Base-by-base conservation (phyloP, 2,329 filamentous ascomycete species). In the Fusarium equiseti region DNA sequence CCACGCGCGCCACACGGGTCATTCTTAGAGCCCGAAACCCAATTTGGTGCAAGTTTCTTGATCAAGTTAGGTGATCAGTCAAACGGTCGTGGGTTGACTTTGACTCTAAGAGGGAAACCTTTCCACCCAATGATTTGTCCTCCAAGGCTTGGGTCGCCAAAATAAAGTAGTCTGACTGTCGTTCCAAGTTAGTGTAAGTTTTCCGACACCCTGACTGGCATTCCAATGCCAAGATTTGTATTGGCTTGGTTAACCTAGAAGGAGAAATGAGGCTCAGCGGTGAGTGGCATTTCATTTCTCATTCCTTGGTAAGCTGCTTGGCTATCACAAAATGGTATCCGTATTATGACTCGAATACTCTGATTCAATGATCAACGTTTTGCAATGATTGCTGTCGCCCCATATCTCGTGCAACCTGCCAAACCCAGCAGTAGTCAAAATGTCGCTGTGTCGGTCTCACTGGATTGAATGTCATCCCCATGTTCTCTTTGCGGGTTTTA, bases 361-460 rank as follows among this genome's bases (percentile, higher is more conserved):
- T 64, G 49, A 68, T 49, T 69, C 49, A 52, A 38, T 11, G 63
- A 70, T 65, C 68, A 70, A 55, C 63, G 53, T 53, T 51, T 48
- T 48, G 63, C 40, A 22, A 48, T 49, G 24, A n/a, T 20, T 8
- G 5, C 24, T 10, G 11, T 49, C 12, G 53, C 57, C 68, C 68
- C 67, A 57, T 68, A 53, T 48, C 50, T 60, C 67, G 31, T 63
- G 63, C 35, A 63, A 70, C 68, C 62, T 71, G 68, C 67, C 68
- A 68, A 70, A 71, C 53, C 20, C 26, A 68, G 67, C 18, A 59
- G 46, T 50, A 60, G 53, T 56, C 22, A 22, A 29, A 26, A 68
- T 70, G 68, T 70, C 68, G 68, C 68, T 65, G 63, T 68, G 31
- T 44, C 15, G 18, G 32, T 71, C 22, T 57, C 68, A 70, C 54